Evolutionary conservation across 345 rosid genomes (phyloP).

Genomic region (Anacardium occidentale): DNA sequence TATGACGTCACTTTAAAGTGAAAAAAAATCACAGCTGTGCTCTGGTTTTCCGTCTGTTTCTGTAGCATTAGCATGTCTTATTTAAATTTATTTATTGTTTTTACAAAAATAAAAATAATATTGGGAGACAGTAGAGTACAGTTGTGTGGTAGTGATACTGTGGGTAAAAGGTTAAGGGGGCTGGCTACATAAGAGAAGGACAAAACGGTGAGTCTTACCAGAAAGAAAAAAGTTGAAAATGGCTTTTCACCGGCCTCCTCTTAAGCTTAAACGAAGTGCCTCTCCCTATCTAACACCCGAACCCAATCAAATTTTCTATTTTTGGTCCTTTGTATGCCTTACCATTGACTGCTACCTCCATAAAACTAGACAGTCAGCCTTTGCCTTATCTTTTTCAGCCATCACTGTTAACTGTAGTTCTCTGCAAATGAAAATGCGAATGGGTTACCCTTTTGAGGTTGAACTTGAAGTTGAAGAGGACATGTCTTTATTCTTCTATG

Average conservation of each 20-base stretch:
- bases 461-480: neutral
- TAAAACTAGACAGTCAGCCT: neutral
- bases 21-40: conserved; percentile 25
- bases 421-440: conserved; percentile 1
- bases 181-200: conserved; percentile 17
- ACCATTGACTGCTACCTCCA: neutral
- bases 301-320: conserved; percentile 16
- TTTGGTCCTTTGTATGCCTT: conserved; percentile 5
- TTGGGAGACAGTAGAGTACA: neutral
- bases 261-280: conserved; percentile 11
- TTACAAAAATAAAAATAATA: too few species aligned
- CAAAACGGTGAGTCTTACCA: conserved; percentile 36
- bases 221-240: conserved; percentile 33
- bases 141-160: neutral
- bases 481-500: conserved; percentile 19
- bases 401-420: neutral
- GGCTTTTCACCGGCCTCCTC: conserved; percentile 41
- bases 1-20: conserved; percentile 30
- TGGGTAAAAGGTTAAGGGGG: neutral
- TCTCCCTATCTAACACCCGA: neutral
- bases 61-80: neutral
- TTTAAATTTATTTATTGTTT: too few species aligned
- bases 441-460: neutral
- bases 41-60: neutral
- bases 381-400: too few species aligned